These are phyloP conservation scores for Malus fusca DNA, from an alignment of 306 rosid species.

Conservation along the genomic window DNA sequence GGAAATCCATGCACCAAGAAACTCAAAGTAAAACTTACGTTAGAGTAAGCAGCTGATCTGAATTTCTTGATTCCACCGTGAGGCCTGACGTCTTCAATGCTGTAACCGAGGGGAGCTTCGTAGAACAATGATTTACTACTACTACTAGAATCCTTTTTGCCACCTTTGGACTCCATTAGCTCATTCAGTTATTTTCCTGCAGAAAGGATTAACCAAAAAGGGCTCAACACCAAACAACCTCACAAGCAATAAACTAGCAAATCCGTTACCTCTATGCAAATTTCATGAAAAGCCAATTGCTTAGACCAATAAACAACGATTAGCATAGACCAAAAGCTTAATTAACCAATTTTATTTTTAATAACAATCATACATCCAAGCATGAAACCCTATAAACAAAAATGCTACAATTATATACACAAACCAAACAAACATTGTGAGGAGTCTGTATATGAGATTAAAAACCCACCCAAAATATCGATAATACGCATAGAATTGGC, in stretches of 20 bases:
- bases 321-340: neutral
- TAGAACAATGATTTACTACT: conserved; percentile 63
- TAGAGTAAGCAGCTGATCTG: conserved; percentile 99
- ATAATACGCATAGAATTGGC: neutral
- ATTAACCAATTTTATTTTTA: neutral
- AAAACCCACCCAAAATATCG: neutral
- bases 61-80: conserved; percentile 96
- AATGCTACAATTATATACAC: neutral
- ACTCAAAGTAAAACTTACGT: conserved; percentile 40
- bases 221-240: neutral
- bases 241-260: neutral
- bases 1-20: neutral
- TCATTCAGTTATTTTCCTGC: conserved; percentile 56
- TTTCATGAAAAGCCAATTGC: neutral
- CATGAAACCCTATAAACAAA: neutral
- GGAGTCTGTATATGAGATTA: neutral
- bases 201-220: neutral
- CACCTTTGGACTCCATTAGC: conserved; percentile 91
- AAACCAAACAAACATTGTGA: neutral
- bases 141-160: conserved; percentile 82
- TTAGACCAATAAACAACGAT: neutral
- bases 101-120: conserved; percentile 96
- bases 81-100: conserved; percentile 94
- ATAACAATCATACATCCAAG: neutral
- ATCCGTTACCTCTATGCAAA: neutral